Evolutionary conservation across 139 green algal species (phyloP), one percentile per base, ranked within the genome.

Genomic region (Astrephomene gubernaculifera): DNA sequence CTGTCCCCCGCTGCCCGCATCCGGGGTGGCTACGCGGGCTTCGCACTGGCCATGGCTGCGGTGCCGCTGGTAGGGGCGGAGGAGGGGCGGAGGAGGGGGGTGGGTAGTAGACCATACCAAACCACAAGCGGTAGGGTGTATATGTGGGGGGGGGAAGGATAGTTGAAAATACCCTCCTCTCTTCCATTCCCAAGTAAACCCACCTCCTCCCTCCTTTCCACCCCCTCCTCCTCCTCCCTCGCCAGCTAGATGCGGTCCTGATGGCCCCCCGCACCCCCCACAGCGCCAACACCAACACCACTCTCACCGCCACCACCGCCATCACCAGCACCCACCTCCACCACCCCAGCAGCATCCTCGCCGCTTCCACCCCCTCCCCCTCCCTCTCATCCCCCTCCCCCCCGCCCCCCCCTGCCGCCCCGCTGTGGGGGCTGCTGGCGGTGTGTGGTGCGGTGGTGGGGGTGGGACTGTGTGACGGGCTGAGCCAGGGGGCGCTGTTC

Each of bases 401-500:
- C 14, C 19, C 61, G 10, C 19, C 44, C 19, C 44, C 65, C 1
- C 39, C n/a, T 27, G 27, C 33, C 22, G 53, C 36, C 6, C 81
- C 81, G 9, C 19, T 35, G 31, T 22, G 9, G 9, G 69, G 38
- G 12, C 83, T 83, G 61, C 31, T 35, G 22, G 71, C 52, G 39
- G 53, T 74, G 75, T 79, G 97, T 53, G 61, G 86, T 25, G 69
- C 91, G 21, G 90, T 95, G 52, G 87, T 90, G 33, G n/a, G 90
- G 29, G 87, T 86, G 60, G 94, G 94, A 17, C 43, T 90, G 10
- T 88, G 89, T 8, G 95, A 97, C 74, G 95, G 94, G 9, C 14
- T 95, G 0, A 85, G 79, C 1, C 95, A 97, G 79, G 94, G 92
- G 1, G 95, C 94, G 1, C 84, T 97, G 33, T 97, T 97, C 90